These are phyloP conservation scores for Saccharomyces kudriavzevii DNA, from an alignment of 805 yeast species.

Conservation along the genomic window DNA sequence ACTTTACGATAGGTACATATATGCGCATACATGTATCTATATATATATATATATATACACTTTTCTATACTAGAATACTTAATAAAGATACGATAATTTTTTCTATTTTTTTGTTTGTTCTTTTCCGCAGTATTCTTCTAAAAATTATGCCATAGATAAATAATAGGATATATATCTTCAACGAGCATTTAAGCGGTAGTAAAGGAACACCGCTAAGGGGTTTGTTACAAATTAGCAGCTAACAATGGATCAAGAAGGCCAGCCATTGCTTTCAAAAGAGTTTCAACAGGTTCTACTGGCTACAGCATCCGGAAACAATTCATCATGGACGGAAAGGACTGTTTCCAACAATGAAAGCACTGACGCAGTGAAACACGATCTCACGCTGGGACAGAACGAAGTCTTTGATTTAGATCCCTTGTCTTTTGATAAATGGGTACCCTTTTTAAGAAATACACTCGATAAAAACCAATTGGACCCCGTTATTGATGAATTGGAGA, in stretches of 20 bases:
- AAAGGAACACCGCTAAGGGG: background rate
- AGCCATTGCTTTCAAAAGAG: conserved; percentile 20
- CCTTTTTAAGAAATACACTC: conserved; percentile 23
- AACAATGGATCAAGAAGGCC: conserved; percentile 25
- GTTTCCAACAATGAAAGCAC: background rate
- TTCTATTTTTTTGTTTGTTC: background rate
- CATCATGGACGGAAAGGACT: background rate
- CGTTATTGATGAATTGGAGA: conserved; percentile 23
- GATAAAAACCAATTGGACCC: conserved; percentile 20
- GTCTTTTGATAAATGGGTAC: conserved; percentile 29
- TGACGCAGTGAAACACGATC: background rate
- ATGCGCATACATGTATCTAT: background rate
- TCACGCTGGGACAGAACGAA: conserved; percentile 7
- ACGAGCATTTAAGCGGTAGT: background rate
- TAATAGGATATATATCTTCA: background rate
- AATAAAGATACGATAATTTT: background rate
- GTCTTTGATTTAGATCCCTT: conserved; percentile 23
- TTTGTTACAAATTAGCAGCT: background rate
- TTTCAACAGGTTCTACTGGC: conserved; percentile 25
- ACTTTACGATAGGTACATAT: background rate
- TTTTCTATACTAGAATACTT: background rate
- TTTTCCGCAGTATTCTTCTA: background rate
- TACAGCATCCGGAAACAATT: conserved; percentile 7
- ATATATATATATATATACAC: background rate
- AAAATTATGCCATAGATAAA: background rate